A percentile compares a stretch with the other conserved stretches of the same genome.
Conservation (phyloP, 2,329 filamentous ascomycete genomes). For the Keithomyces neogunnii region DNA sequence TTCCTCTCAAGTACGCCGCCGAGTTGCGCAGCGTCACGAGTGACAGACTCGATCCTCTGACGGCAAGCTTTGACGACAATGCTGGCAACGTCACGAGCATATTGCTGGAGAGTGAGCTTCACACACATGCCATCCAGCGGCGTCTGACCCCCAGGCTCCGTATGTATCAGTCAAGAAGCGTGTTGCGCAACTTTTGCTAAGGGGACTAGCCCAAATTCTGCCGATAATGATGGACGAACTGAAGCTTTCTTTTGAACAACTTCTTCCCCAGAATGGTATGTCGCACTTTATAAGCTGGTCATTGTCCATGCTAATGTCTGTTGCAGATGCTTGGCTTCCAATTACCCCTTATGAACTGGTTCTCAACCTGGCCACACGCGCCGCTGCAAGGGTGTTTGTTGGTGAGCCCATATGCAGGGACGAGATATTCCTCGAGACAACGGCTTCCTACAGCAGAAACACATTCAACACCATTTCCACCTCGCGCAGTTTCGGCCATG, state of each 20-base stretch:
- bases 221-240: conserved; percentile 10
- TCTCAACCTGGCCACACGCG: conserved; percentile 8
- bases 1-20: conserved; percentile 8
- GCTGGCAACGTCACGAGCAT: conserved; percentile 9
- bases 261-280: conserved; percentile 3
- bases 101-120: conserved; percentile 9
- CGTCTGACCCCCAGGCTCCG: conserved; percentile 10
- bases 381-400: conserved; percentile 9
- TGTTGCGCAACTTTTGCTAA: neutral
- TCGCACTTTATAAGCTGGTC: neutral
- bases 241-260: conserved; percentile 5
- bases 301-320: neutral
- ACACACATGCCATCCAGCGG: conserved; percentile 10
- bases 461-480: conserved; percentile 9
- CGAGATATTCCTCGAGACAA: conserved; percentile 8
- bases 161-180: neutral
- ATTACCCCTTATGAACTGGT: conserved; percentile 9
- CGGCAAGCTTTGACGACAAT: conserved; percentile 12
- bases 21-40: conserved; percentile 9
- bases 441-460: conserved; percentile 10
- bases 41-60: conserved; percentile 10
- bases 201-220: conserved; percentile 6
- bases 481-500: conserved; percentile 7
- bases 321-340: conserved; percentile 3
- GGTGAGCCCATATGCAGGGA: conserved; percentile 10